Evolutionary conservation across 2,329 filamentous ascomycete genomes (phyloP).

Genomic region (Trichophyton equinum): DNA sequence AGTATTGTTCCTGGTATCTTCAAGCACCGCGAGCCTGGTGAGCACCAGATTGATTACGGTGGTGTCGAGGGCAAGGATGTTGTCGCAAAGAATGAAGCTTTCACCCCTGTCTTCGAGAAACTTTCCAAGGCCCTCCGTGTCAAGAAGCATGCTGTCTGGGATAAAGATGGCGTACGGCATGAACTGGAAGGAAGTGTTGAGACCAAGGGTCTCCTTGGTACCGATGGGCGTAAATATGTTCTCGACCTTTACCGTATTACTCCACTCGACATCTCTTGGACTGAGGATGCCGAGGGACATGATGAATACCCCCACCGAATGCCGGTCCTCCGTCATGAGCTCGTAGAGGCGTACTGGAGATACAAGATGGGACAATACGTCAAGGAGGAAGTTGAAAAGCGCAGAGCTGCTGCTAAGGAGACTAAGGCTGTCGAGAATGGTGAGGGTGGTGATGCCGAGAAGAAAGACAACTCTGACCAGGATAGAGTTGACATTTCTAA

Average conservation of each 20-base stretch:
- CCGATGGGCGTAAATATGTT: constrained; percentile 94
- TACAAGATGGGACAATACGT: constrained; percentile 83
- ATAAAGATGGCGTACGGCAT: constrained; percentile 82
- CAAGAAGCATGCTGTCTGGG: constrained; percentile 94
- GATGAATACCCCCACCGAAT: constrained; percentile 82
- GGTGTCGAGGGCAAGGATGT: constrained; percentile 95
- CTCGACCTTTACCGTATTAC: constrained; percentile 91
- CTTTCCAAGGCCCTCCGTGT: constrained; percentile 81
- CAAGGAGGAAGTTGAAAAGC: constrained; percentile 59
- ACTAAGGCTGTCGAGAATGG: constrained; percentile 21
- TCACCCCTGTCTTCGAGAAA: constrained; percentile 72
- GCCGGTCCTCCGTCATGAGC: constrained; percentile 81
- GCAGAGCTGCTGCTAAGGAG: constrained; percentile 34
- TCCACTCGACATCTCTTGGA: constrained; percentile 78
- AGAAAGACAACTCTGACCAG: constrained; percentile 34
- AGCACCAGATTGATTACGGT: constrained; percentile 98
- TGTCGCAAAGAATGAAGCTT: constrained; percentile 79
- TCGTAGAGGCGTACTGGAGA: constrained; percentile 76
- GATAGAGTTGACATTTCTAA: constrained; percentile 73
- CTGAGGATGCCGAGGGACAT: constrained; percentile 57
- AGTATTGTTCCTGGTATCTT: constrained; percentile 98
- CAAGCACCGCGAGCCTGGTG: constrained; percentile 91
- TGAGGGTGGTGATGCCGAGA: constrained; percentile 32
- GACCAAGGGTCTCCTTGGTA: constrained; percentile 94
- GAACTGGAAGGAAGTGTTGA: constrained; percentile 93